Evolutionary conservation across 768 basidiomycete genomes (phyloP).

Genomic region (Xerocomellus dryophilus): DNA sequence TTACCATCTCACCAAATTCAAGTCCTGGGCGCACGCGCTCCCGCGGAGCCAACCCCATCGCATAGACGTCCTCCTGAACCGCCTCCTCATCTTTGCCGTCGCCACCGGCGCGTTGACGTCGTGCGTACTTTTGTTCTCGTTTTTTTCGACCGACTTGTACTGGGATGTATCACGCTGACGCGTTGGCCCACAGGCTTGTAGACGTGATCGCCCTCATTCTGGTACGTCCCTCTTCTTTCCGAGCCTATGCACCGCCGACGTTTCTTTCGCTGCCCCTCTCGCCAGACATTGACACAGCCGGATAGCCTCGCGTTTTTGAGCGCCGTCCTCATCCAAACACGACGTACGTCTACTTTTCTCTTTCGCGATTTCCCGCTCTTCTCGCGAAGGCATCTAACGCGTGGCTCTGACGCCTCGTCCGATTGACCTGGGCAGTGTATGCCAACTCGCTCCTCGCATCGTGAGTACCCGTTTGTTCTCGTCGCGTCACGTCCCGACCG

Average conservation of each 20-base stretch:
- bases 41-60: constrained; percentile 2
- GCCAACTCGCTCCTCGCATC: constrained; percentile 31
- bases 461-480: constrained; percentile 7
- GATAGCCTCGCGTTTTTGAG: constrained; percentile 19
- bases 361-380: background rate
- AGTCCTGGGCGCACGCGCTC: constrained; percentile 3
- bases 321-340: constrained; percentile 24
- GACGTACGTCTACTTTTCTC: constrained; percentile 19
- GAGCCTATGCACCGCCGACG: background rate
- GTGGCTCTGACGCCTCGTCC: too few relatives aligned
- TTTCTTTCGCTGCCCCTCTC: background rate
- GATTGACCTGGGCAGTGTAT: constrained; percentile 16
- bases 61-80: constrained; percentile 21
- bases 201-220: constrained; percentile 26
- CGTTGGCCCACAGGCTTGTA: constrained; percentile 12
- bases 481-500: too few relatives aligned
- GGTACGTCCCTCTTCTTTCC: constrained; percentile 6
- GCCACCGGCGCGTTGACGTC: constrained; percentile 26
- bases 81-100: constrained; percentile 23
- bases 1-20: constrained; percentile 18
- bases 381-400: too few relatives aligned
- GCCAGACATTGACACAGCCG: constrained; percentile 21
- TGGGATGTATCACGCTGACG: background rate
- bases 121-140: constrained; percentile 9
- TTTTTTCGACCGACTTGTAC: background rate